These are phyloP conservation scores for Dionaea muscipula DNA, from an alignment of 179 eudicot species.

Conservation along the genomic window DNA sequence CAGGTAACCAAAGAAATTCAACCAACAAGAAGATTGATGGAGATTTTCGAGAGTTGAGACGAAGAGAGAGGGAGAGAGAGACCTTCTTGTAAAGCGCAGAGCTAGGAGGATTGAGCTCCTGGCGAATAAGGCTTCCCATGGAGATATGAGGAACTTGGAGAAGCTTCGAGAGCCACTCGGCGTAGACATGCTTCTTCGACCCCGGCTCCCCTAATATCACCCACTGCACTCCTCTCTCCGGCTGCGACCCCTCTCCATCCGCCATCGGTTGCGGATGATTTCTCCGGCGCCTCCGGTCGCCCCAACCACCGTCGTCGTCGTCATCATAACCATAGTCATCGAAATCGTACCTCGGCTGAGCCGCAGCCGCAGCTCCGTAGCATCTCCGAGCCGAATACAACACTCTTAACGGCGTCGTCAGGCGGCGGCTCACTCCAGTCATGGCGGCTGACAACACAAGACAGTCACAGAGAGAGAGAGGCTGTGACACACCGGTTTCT, in stretches of 20 bases:
- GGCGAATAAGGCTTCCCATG: constrained; percentile 61
- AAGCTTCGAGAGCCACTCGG: constrained; percentile 54
- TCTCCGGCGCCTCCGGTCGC: not conserved
- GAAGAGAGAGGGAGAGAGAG: too few species aligned
- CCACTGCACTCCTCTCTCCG: constrained; percentile 74
- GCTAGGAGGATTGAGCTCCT: constrained; percentile 62
- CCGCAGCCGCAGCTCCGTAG: constrained; percentile 51
- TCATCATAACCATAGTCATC: constrained; percentile 19
- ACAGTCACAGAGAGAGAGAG: constrained; percentile 4
- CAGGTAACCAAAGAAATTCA: too few species aligned
- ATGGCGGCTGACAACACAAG: constrained; percentile 24
- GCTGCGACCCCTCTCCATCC: constrained; percentile 36
- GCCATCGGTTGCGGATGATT: constrained; percentile 16
- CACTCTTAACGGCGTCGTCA: constrained; percentile 10
- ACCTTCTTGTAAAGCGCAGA: constrained; percentile 68
- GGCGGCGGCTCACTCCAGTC: constrained; percentile 31
- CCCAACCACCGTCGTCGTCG: not conserved
- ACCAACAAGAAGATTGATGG: too few species aligned
- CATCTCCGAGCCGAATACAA: constrained; percentile 13
- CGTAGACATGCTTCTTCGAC: constrained; percentile 57
- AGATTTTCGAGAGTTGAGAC: too few species aligned
- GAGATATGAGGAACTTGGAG: constrained; percentile 72
- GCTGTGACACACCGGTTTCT: too few species aligned
- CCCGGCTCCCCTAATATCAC: constrained; percentile 72
- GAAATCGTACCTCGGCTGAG: constrained; percentile 34